Percentiles rank a stretch among this genome's conserved stretches.
phyloP scores from a whole-genome alignment of 2,329 filamentous ascomycete genomes.

The Paraphaeosphaeria minitans region DNA sequence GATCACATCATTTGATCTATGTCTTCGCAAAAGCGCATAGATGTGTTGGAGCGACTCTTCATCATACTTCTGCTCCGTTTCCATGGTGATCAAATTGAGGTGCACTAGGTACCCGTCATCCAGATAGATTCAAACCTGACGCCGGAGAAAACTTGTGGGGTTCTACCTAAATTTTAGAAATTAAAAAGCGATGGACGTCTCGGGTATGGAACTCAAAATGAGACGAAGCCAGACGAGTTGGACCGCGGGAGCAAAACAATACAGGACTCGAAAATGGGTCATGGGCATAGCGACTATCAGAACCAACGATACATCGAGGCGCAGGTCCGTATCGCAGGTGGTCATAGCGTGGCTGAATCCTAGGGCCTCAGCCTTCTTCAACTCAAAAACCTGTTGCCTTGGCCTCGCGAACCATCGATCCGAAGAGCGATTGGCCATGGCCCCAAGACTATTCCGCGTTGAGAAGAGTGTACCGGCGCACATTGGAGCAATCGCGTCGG shows the following conservation, averaged over 20 bases:
- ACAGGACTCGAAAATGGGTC: background rate
- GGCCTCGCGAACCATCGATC: background rate
- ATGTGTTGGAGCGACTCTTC: slow-evolving; percentile 8
- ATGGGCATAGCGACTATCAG: slow-evolving; percentile 8
- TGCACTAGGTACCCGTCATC: background rate
- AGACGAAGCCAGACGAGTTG: background rate
- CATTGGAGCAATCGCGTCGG: background rate
- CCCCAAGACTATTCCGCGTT: background rate
- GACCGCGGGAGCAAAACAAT: background rate
- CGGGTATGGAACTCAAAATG: background rate
- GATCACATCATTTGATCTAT: background rate
- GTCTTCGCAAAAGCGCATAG: slow-evolving; percentile 2
- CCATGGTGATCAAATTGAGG: background rate
- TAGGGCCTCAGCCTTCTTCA: slow-evolving; percentile 10
- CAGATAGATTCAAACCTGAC: background rate
- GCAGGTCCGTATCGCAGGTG: slow-evolving; percentile 6
- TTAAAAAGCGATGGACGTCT: background rate
- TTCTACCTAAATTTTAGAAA: background rate
- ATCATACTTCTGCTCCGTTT: background rate
- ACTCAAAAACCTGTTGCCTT: slow-evolving; percentile 1
- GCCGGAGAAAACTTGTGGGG: background rate
- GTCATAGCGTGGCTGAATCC: slow-evolving; percentile 10
- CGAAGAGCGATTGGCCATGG: background rate
- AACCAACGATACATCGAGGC: slow-evolving; percentile 1
- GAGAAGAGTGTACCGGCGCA: background rate